Base-by-base conservation (phyloP, 352 stramenopile species). In the Achlya hypogyna region DNA sequence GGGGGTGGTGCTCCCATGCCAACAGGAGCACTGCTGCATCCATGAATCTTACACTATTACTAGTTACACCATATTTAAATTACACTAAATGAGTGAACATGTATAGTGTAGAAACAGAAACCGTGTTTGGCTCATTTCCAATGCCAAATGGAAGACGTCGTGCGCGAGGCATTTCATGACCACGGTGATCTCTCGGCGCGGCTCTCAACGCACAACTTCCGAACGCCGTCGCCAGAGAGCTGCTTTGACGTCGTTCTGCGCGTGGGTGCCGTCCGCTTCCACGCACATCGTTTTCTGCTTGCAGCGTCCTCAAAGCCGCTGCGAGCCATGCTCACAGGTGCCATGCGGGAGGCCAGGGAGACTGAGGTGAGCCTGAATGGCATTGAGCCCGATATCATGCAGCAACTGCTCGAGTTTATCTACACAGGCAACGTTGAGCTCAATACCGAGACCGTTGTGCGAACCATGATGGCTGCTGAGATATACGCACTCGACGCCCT, bases 351-450 rank as follows among this genome's bases (percentile, higher is more conserved):
- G 62, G 78, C 84, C 8, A 80, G 70, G 3, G 69, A 88, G 63
- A 78, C 78, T 0, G 78, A 94, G 38, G 86, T 94, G 53, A 74
- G 87, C 40, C 76, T 94, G 35, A 72, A 87, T 62, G 82, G 77
- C 38, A 77, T 94, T 43, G 78, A 82, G 29, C 64, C 79, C 10
- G 63, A 51, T 4, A 78, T 88, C 63, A 74, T 94, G 49, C 75
- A 92, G 63, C 91, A 93, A 69, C 88, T 94, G 78, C 71, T 94
- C 60, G 59, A 85, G 28, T 94, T 86, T 63, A 91, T 94, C 64
- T 94, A 94, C 70, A 91, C 86, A 5, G 86, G 84, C 70, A 80
- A 94, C 42, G 84, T 94, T 31, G 83, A 84, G 27, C 59, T 93
- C 53, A 74, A 83, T 53, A 72, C 90, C 22, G 76, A 87, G 16